Evolutionary conservation across 768 basidiomycete species (phyloP), one percentile per base, ranked within the genome.

Genomic region (Leccinum subtestaceum): DNA sequence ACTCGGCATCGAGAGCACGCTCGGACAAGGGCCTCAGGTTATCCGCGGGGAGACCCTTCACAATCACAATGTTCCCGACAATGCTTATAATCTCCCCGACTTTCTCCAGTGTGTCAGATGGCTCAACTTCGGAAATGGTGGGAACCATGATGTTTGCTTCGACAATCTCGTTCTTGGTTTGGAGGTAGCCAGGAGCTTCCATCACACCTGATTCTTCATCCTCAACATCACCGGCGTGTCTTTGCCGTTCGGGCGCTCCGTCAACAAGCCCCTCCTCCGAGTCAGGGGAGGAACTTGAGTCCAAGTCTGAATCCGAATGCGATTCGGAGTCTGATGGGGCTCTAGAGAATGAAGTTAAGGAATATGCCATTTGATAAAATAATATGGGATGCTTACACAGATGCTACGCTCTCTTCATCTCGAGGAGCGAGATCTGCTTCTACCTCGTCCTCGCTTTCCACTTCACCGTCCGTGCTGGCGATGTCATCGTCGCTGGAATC

Each of bases 1-100:
- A 95, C 31, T 95, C 96, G 48, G 85, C 87, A 72, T 98, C 95
- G 45, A 98, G 79, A 43, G 91, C 85, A 34, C 78, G 79, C 61
- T 85, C 83, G 53, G 81, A 83, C 2, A 80, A 79, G 52, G 80
- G 75, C 57, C 75, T 77, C 5, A 74, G 66, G 56, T 71, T 63
- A 17, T 77, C 75, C 40, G 80, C 79, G 0, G 80, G 71, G 12
- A 79, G 63, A 23, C 91, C 93, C 60, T 79, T 84, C 49, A 96
- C 78, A 55, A 95, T 88, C 52, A 86, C 90, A 32, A 86, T 81
- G 40, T 83, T 83, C 63, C 84, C 86, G 43, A 94, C 76, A 56
- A 94, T 81, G 60, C 80, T 88, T 80, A 86, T 83, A 27, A 96
- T 76, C 62, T 91, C 86, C 54, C 93, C 93, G 3, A 92, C 85